phyloP scores from a whole-genome alignment of 257 asterid species.

The Buddleja alternifolia region DNA sequence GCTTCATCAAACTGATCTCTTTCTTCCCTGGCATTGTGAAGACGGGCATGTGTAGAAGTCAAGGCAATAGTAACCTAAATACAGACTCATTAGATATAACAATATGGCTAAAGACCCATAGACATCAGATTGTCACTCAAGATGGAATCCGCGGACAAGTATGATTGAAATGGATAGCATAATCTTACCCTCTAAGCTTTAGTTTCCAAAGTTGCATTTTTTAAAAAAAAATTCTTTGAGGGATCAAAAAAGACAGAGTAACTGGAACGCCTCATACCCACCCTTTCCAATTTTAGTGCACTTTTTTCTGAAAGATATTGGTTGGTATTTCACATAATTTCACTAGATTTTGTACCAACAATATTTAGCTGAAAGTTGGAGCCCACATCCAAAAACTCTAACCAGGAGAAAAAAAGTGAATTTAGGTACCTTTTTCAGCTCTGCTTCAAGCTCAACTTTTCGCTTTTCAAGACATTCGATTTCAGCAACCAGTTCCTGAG shows the following conservation, averaged over 20 bases:
- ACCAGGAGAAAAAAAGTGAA: conserved; percentile 21
- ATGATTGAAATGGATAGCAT: background rate
- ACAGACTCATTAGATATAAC: conserved; percentile 35
- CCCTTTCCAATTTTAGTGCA: background rate
- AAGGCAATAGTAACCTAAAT: conserved; percentile 65
- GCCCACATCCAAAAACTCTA: background rate
- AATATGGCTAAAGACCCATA: conserved; percentile 23
- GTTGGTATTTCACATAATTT: background rate
- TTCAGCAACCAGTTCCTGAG: conserved; percentile 71
- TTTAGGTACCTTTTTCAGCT: conserved; percentile 62
- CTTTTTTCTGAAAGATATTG: no score
- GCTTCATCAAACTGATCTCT: conserved; percentile 92
- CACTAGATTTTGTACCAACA: background rate
- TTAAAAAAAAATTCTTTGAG: background rate
- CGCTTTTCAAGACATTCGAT: conserved; percentile 61
- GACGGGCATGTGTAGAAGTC: conserved; percentile 67
- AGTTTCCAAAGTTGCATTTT: background rate
- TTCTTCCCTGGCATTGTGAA: conserved; percentile 84
- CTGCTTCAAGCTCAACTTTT: conserved; percentile 74
- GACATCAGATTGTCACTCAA: conserved; percentile 24
- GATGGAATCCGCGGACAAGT: conserved; percentile 19
- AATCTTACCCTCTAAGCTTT: conserved; percentile 11
- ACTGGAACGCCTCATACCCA: background rate
- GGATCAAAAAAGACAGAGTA: conserved; percentile 5
- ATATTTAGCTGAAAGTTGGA: no score